Conservation (phyloP, 176 grass and related monocot genomes). For the Oryza punctata region DNA sequence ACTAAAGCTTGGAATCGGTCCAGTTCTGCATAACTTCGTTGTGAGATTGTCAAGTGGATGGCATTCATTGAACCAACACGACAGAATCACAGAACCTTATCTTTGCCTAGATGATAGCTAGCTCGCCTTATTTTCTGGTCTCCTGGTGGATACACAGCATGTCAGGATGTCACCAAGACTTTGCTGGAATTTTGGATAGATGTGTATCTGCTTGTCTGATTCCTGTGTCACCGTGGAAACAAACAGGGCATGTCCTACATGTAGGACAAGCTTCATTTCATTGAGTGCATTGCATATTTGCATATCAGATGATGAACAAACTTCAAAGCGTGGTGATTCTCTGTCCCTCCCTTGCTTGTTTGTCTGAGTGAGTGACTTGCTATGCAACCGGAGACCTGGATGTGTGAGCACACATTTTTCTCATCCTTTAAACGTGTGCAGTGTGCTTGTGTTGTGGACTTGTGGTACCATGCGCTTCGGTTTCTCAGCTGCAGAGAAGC, state of each 20-base stretch:
- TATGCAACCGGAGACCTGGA: not conserved
- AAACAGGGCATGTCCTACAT: not conserved
- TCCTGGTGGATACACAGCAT: conserved; percentile 10
- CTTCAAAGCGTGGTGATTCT: not conserved
- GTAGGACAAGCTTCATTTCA: not conserved
- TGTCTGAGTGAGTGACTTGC: not conserved
- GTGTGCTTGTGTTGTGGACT: not conserved
- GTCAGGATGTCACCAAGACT: not conserved
- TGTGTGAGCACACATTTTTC: not conserved
- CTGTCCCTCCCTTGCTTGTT: not conserved
- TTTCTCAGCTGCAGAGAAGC: conserved; percentile 12
- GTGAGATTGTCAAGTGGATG: not conserved
- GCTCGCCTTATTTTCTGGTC: conserved; percentile 16
- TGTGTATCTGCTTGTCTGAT: not conserved
- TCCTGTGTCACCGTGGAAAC: not conserved
- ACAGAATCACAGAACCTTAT: conserved; percentile 39
- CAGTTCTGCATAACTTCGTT: not conserved
- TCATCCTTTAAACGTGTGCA: not conserved
- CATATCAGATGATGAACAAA: not conserved
- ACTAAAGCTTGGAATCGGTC: conserved; percentile 24
- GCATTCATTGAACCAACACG: conserved; percentile 10
- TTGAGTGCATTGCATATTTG: not conserved
- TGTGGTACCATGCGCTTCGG: not conserved
- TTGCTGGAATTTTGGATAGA: conserved; percentile 2
- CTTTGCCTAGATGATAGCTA: not conserved